Base-by-base conservation (phyloP, 1,284 basidiomycete species). In the Sparassis latifolia region DNA sequence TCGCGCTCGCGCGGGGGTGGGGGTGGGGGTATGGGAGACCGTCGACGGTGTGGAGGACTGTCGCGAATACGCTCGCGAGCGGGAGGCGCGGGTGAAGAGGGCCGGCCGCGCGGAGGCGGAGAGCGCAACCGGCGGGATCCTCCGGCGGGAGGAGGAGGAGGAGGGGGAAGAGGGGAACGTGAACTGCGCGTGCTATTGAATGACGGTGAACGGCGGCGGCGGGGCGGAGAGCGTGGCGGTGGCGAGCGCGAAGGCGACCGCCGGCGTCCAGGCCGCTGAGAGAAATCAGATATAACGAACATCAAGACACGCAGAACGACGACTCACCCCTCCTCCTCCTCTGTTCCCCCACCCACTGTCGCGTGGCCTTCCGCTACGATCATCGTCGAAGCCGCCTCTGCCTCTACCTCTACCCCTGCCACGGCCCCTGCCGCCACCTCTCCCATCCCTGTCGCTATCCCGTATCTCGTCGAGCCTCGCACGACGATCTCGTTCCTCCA, bases 401-500 rank as follows among this genome's bases (percentile, higher is more conserved):
- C 64, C 57, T 5, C 61, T 56, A 29, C 67, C 66, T 35, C 68
- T 53, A 2, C 67, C 66, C 31, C 68, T 54, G 0, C 68, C 67
- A 3, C 68, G 56, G 2, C 66, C 67, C 4, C 68, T 56, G 3
- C 66, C 68, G 7, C 71, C 52, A 2, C 65, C 71, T 33, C 77
- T 72, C 9, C 78, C 70, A 39, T 69, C 70, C 47, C 79, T 69
- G 52, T 80, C 82, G 32, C 73, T 66, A 41, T 80, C 78, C 46
- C 80, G 71, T 47, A 86, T 75, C 54, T 89, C 86, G 56, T 90
- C 85, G 12, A 88, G 66, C 27, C 84, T 74, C 38, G 72, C 69
- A 35, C 88, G 74, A 47, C 87, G 74, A 62, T 88, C 82, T 50
- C 83, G 73, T 64, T 90, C 88, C 47, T 82, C 80, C 43, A 92